A percentile compares a stretch with the other conserved stretches of the same genome.
phyloP scores from a whole-genome alignment of 1,284 basidiomycete genomes.

The Ceratobasidium sp. region DNA sequence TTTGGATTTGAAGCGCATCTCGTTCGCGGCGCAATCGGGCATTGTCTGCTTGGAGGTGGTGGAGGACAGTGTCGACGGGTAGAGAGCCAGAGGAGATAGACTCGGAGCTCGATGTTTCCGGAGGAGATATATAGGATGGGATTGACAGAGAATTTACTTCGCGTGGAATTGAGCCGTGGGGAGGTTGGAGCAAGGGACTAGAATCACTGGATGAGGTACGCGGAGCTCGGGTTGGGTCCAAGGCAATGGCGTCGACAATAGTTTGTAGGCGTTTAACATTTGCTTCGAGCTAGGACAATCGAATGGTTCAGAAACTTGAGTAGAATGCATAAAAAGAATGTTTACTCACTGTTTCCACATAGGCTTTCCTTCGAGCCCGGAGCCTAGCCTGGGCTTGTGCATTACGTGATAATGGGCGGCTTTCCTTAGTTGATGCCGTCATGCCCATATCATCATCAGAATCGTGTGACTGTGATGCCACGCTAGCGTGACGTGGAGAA shows the following conservation, averaged over 20 bases:
- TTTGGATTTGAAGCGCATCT: slow-evolving; percentile 13
- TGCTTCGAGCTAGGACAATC: slow-evolving; percentile 5
- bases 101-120: background rate
- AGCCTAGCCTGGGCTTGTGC: slow-evolving; percentile 25
- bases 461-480: background rate
- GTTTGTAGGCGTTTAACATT: slow-evolving; percentile 20
- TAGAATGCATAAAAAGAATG: background rate
- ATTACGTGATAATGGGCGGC: slow-evolving; percentile 11
- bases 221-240: background rate
- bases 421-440: background rate
- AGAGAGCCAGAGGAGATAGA: background rate
- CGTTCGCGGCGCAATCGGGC: slow-evolving; percentile 21
- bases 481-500: background rate
- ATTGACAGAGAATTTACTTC: background rate
- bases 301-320: background rate
- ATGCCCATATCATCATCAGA: slow-evolving; percentile 13
- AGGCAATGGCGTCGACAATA: slow-evolving; percentile 12
- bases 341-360: slow-evolving; percentile 16
- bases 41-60: slow-evolving; percentile 12
- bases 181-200: background rate
- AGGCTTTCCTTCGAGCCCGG: slow-evolving; percentile 19
- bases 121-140: background rate
- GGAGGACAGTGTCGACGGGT: background rate
- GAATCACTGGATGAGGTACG: background rate
- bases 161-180: background rate